Conservation (phyloP, 306 rosid species). For the Senna tora region DNA sequence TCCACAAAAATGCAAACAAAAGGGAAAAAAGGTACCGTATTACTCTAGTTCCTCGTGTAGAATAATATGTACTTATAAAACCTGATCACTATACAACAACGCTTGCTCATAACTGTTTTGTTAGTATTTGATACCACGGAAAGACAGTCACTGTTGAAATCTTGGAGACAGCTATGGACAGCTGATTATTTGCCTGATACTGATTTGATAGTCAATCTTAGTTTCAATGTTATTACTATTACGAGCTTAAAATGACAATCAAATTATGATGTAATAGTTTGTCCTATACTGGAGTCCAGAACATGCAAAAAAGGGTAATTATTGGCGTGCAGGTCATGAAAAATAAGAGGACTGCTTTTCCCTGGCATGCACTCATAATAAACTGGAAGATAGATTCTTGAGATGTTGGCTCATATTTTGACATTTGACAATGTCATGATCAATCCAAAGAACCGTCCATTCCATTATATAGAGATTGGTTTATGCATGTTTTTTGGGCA, state of each 20-base stretch:
- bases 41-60: neutral
- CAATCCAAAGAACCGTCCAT: neutral
- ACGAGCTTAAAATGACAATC: neutral
- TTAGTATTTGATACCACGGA: conserved; percentile 3
- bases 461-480: neutral
- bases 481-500: neutral
- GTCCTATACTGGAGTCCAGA: neutral
- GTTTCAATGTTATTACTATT: neutral
- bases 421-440: no score
- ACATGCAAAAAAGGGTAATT: neutral
- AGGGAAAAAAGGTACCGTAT: neutral
- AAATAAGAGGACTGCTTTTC: neutral
- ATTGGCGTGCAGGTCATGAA: neutral
- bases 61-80: neutral
- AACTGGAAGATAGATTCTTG: neutral
- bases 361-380: neutral
- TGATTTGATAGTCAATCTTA: neutral
- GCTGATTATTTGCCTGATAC: neutral
- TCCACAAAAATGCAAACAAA: neutral
- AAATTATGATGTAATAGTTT: neutral
- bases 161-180: neutral
- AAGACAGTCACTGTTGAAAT: neutral
- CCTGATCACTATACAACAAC: neutral
- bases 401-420: neutral
- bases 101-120: neutral